Evolutionary conservation across 768 basidiomycete species (phyloP), one percentile per base, ranked within the genome.

Genomic region (Russula earlei): DNA sequence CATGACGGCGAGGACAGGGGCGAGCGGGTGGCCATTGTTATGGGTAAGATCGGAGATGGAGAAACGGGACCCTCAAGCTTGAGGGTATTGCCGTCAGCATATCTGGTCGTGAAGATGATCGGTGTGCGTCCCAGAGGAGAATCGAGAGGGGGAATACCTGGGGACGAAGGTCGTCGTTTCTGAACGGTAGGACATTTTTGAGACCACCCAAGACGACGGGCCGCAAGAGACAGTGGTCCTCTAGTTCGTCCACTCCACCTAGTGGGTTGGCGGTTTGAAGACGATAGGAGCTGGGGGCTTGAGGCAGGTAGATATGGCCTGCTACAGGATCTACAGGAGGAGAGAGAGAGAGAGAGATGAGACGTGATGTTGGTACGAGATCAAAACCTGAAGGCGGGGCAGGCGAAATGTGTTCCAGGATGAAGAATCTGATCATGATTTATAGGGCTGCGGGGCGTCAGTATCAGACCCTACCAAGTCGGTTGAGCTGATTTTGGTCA

Each of bases 371-470:
- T 19, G 19, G 33, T 27, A 12, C 31, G 20, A n/a, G 33, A 24
- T 48, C 44, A 34, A 53, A 20, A 31, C 20, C 34, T 7, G 41
- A 24, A 48, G 40, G 56, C 27, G 11, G 38, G 33, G 36, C 25
- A 15, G 15, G 14, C 22, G 27, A 37, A 10, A 48, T 11, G 33
- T 47, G 45, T 40, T 47, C 19, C 31, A 40, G 37, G 40, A 17
- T 12, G 15, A 31, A 12, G 19, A 31, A 41, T 19, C 45, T 58
- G 56, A 53, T 58, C 46, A 33, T 43, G 50, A 47, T 31, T 55
- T 58, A 53, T 53, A 53, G 40, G 37, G 10, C 8, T n/a, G 5
- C 5, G 8, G 20, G 52, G 14, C 22, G 12, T 27, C 37, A 27
- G 50, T 22, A 14, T 22, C 37, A 24, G 27, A 48, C 14, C 31